These are phyloP conservation scores for Houttuynia cordata DNA, from an alignment of 164 flowering plant species.

Conservation along the genomic window DNA sequence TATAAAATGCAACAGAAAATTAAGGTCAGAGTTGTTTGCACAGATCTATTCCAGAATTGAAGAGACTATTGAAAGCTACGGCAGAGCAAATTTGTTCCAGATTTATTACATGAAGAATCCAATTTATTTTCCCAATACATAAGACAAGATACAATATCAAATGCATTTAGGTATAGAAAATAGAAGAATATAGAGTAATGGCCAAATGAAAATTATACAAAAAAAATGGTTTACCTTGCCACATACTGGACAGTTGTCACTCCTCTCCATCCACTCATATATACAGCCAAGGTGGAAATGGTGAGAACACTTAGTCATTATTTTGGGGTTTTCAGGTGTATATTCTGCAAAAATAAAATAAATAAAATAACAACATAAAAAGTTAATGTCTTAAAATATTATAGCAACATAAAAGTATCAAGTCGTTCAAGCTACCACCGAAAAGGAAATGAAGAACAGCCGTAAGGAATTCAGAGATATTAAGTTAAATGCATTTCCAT, in stretches of 20 bases:
- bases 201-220: neutral
- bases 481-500: neutral
- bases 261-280: constrained; percentile 99
- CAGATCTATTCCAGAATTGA: too few relatives aligned
- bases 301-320: constrained; percentile 74
- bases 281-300: constrained; percentile 96
- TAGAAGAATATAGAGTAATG: neutral
- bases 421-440: neutral
- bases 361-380: neutral
- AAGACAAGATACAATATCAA: too few relatives aligned
- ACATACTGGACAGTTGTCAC: constrained; percentile 90
- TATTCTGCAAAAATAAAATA: constrained; percentile 47
- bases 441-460: neutral
- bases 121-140: too few relatives aligned
- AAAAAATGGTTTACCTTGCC: constrained; percentile 53
- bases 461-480: neutral
- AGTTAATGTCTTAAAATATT: too few relatives aligned
- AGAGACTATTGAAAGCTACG: too few relatives aligned
- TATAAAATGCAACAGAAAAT: too few relatives aligned
- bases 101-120: too few relatives aligned
- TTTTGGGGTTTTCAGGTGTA: constrained; percentile 79
- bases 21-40: too few relatives aligned
- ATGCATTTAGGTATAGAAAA: neutral
- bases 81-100: too few relatives aligned
- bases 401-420: neutral